Evolutionary conservation across 1,139 yeast species (phyloP).

Genomic region (Meyerozyma athensensis): DNA sequence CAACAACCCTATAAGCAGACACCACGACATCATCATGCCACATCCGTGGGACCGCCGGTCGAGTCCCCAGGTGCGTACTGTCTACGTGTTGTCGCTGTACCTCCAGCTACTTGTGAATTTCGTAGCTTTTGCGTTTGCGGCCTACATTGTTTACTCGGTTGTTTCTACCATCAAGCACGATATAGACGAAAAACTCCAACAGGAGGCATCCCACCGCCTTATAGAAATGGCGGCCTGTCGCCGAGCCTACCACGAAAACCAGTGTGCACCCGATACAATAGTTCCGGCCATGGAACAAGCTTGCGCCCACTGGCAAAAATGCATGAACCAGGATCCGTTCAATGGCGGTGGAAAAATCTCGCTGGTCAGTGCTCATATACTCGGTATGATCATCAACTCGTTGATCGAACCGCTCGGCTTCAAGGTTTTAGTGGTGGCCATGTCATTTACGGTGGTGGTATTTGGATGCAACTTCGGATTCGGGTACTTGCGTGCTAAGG

Average conservation of each 20-base stretch:
- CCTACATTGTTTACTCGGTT: constrained; percentile 39
- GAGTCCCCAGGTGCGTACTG: constrained; percentile 35
- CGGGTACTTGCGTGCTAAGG: constrained; percentile 43
- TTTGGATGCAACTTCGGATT: constrained; percentile 40
- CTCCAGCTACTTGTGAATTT: constrained; percentile 50
- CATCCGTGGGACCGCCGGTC: constrained; percentile 44
- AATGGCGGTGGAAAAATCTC: constrained; percentile 39
- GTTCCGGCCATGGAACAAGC: constrained; percentile 55
- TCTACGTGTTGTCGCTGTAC: constrained; percentile 55
- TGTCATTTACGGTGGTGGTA: constrained; percentile 23
- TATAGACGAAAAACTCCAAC: constrained; percentile 43
- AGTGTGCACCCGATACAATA: constrained; percentile 52
- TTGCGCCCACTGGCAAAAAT: constrained; percentile 58
- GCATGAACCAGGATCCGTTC: constrained; percentile 55
- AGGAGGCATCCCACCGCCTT: constrained; percentile 31
- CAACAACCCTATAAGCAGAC: constrained; percentile 4
- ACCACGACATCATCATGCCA: constrained; percentile 26
- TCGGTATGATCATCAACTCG: constrained; percentile 60
- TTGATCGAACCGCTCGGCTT: constrained; percentile 61
- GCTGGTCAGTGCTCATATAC: constrained; percentile 55
- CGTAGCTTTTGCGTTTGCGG: constrained; percentile 36
- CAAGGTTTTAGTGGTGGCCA: constrained; percentile 45
- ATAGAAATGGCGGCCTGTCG: constrained; percentile 47
- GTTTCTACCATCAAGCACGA: constrained; percentile 48
- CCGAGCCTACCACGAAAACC: constrained; percentile 47